Conservation (phyloP, 495 filamentous ascomycete species). For the Chaetomium tenue region DNA sequence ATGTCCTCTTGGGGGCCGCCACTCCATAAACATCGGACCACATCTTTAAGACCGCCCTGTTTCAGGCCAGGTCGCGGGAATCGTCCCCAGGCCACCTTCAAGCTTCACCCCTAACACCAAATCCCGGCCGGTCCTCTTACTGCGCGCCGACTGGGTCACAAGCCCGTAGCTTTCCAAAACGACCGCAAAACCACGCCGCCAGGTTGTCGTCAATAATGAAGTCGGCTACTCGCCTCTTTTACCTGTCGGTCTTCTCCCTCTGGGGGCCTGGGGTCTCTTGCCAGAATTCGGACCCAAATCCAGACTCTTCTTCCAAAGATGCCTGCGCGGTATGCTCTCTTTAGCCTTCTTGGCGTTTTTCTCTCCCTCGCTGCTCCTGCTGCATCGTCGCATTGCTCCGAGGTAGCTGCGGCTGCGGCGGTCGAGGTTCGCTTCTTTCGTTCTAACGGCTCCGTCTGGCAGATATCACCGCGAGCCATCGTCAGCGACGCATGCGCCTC, state of each 20-base stretch:
- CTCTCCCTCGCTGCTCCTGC: conserved; percentile 18
- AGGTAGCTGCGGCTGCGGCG: conserved; percentile 27
- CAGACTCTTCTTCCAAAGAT: conserved; percentile 34
- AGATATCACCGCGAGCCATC: conserved; percentile 57
- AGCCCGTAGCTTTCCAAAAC: conserved; percentile 8
- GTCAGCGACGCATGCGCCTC: conserved; percentile 89
- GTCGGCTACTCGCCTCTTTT: conserved; percentile 66
- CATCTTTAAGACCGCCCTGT: conserved; percentile 15
- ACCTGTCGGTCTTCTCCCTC: conserved; percentile 73
- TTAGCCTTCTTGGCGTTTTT: conserved; percentile 30
- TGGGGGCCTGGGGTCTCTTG: conserved; percentile 54
- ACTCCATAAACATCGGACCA: conserved; percentile 10
- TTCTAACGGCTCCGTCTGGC: conserved; percentile 43
- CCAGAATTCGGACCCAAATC: conserved; percentile 18
- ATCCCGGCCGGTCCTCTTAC: not conserved
- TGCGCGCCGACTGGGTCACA: not conserved
- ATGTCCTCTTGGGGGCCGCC: conserved; percentile 16
- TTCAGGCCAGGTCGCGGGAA: conserved; percentile 27
- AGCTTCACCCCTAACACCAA: not conserved
- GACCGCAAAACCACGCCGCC: not conserved
- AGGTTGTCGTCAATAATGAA: conserved; percentile 52
- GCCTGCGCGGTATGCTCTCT: conserved; percentile 49
- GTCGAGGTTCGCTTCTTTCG: conserved; percentile 28
- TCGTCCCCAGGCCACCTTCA: conserved; percentile 1
- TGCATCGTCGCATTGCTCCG: conserved; percentile 19